A percentile compares a stretch with the other conserved stretches of the same genome.
Conservation (phyloP, 2,329 filamentous ascomycete genomes). For the Apiospora kogelbergensis region DNA sequence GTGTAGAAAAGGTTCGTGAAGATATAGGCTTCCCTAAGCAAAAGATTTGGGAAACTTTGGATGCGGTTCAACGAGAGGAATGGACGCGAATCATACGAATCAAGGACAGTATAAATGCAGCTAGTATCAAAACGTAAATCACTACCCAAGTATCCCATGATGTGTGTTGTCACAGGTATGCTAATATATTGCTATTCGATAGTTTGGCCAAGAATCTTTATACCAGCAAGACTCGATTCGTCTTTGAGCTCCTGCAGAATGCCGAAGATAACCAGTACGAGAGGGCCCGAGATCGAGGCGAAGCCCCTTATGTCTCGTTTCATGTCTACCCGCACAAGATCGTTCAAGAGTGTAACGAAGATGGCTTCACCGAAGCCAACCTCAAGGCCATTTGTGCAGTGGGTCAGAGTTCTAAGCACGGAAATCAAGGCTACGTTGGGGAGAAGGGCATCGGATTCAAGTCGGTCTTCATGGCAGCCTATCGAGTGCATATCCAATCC, state of each 20-base stretch:
- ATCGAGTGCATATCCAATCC: conserved; percentile 44
- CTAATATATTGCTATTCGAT: background rate
- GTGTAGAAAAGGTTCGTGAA: background rate
- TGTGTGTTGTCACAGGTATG: background rate
- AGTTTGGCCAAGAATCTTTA: conserved; percentile 45
- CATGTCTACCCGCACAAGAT: conserved; percentile 36
- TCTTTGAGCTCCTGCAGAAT: conserved; percentile 56
- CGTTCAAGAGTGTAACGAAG: conserved; percentile 50
- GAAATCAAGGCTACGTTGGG: conserved; percentile 42
- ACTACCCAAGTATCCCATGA: background rate
- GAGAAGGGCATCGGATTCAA: conserved; percentile 56
- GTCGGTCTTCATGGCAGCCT: conserved; percentile 48
- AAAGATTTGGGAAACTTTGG: background rate
- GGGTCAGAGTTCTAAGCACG: conserved; percentile 46
- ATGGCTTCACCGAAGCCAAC: conserved; percentile 43
- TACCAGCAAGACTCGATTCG: conserved; percentile 43
- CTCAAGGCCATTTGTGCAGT: conserved; percentile 46
- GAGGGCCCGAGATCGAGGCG: conserved; percentile 18
- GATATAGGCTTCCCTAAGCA: background rate
- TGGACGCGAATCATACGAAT: background rate
- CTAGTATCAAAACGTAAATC: background rate
- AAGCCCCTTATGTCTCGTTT: conserved; percentile 35
- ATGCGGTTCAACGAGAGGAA: background rate
- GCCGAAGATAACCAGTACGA: conserved; percentile 50
- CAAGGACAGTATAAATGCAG: background rate